A percentile compares a stretch with the other conserved stretches of the same genome.
Evolutionary conservation across 2,329 filamentous ascomycete genomes (phyloP).

Genomic region (Penicillium sp.): DNA sequence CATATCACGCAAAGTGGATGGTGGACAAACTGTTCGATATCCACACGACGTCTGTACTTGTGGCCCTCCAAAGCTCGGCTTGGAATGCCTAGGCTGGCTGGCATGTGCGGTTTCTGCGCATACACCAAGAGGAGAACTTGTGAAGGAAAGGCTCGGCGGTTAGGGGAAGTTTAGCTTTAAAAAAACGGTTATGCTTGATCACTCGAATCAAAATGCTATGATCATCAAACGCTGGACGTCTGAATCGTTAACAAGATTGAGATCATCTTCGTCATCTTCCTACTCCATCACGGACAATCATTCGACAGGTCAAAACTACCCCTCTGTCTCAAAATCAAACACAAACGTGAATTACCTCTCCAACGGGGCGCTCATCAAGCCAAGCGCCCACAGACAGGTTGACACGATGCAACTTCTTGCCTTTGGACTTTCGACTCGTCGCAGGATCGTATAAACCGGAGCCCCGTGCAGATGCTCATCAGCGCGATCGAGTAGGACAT

Average conservation of each 20-base stretch:
- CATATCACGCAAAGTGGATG: neutral
- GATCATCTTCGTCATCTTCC: too few relatives aligned
- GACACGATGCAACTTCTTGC: neutral
- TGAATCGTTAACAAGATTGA: neutral
- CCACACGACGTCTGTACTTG: neutral
- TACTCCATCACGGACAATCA: too few relatives aligned
- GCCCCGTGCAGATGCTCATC: neutral
- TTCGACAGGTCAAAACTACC: neutral
- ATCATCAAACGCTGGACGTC: neutral
- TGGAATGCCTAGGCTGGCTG: constrained; percentile 8
- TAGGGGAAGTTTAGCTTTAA: neutral
- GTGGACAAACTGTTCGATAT: neutral
- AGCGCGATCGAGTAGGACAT: constrained; percentile 2
- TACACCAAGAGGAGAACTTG: neutral
- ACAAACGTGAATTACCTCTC: neutral
- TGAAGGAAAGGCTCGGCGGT: neutral
- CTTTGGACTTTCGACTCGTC: neutral
- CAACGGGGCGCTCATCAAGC: neutral
- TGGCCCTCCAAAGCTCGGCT: constrained; percentile 6
- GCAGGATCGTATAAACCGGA: neutral
- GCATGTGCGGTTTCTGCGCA: constrained; percentile 15
- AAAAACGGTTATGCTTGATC: neutral
- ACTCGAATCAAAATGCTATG: neutral
- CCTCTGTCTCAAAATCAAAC: neutral
- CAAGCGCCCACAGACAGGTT: neutral